Base-by-base conservation (phyloP, 768 basidiomycete species). In the Coprinellus micaceus region DNA sequence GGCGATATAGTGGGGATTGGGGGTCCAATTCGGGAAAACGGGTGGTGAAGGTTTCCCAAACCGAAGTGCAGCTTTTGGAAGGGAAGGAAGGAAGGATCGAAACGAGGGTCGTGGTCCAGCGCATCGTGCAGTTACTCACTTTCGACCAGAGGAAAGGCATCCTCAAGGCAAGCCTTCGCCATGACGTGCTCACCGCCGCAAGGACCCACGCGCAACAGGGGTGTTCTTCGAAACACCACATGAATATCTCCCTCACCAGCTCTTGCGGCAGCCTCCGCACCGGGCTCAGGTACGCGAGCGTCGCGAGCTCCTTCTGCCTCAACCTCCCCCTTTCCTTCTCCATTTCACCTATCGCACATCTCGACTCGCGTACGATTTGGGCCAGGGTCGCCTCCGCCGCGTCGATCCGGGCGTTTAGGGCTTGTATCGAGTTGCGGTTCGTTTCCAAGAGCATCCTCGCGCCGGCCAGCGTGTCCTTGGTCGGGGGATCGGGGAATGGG, bases 71-170 rank as follows among this genome's bases (percentile, higher is more conserved):
- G 39, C 30, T 30, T 25, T 30, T 17, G 25, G 58, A 40, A 61
- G 58, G 48, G 26, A 22, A 52, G 54, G 47, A 59, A 62, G 13
- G 33, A 33, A 33, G 6, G 54, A 55, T 33, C 7, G 33, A 33
- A 33, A 33, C 13, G 33, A 13, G 33, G 33, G 33, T 33, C 33
- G 33, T 33, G 33, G 6, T 33, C 33, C 33, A 33, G 33, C 13
- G 33, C 54, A 62, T 54, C 36, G 55, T 50, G 50, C 22, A 25
- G 19, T 6, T 58, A 75, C 78, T 71, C 63, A 89, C 88, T 78
- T 87, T 90, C 47, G 88, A 87, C 89, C 89, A 91, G 41, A 91
- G 68, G 40, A 63, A 76, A 4, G 89, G 89, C 69, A 88, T 88
- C 21, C 77, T 73, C 28, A 91, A 70, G 2, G 81, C 81, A 40